Evolutionary conservation across 225 moss, liverwort and hornwort genomes (phyloP).

Genomic region (Marchantia paleacea): DNA sequence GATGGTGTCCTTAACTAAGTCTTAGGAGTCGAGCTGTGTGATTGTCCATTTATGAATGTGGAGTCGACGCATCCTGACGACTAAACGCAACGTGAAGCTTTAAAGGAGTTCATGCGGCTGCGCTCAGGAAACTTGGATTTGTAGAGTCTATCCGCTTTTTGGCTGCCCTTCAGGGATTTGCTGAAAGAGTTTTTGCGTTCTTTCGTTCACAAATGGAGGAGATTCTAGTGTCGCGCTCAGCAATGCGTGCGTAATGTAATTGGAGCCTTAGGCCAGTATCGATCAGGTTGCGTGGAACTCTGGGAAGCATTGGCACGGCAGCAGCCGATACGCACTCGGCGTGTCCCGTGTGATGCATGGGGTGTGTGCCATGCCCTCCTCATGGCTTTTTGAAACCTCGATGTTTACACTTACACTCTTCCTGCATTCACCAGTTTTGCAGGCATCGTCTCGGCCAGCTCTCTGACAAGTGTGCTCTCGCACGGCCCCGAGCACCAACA

Average conservation of each 20-base stretch:
- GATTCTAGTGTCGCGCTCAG: neutral
- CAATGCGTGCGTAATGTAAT: neutral
- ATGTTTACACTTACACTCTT: neutral
- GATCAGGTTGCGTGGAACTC: neutral
- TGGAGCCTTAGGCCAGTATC: neutral
- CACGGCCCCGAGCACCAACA: neutral
- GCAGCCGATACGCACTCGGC: neutral
- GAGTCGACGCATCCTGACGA: no score
- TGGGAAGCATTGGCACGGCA: no score
- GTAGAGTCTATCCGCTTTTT: no score
- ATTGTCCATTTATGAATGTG: no score
- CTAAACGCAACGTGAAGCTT: no score
- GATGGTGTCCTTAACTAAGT: no score
- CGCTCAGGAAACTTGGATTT: no score
- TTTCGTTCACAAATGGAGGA: neutral
- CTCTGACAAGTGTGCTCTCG: neutral
- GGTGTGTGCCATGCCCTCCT: neutral
- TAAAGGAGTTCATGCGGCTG: no score
- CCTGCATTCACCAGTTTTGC: conserved; percentile 2
- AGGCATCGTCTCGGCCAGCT: conserved; percentile 5
- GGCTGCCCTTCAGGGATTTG: no score
- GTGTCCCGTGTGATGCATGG: neutral
- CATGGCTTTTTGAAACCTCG: neutral
- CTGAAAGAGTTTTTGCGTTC: no score
- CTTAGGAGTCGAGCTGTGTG: no score